Evolutionary conservation across 768 basidiomycete genomes (phyloP).

Genomic region (Lactifluus rugatus): DNA sequence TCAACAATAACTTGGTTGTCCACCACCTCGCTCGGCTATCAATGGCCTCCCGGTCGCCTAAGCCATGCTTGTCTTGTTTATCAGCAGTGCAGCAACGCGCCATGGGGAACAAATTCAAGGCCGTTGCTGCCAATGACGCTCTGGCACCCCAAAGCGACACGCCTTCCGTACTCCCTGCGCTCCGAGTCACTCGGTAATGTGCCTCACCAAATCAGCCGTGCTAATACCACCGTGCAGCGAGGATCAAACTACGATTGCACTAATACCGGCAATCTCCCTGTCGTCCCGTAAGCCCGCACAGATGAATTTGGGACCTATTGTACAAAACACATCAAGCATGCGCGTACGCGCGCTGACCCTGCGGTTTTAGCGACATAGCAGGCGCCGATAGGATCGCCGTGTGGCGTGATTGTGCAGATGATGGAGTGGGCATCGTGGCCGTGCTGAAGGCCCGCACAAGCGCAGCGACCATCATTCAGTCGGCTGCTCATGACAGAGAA

Average conservation of each 20-base stretch:
- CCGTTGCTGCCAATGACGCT: background rate
- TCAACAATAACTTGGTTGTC: background rate
- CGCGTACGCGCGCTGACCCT: background rate
- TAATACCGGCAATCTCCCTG: background rate
- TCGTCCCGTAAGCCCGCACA: background rate
- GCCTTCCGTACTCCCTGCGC: background rate
- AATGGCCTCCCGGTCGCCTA: background rate
- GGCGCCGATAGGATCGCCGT: slow-evolving; percentile 13
- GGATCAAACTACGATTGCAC: slow-evolving; percentile 5
- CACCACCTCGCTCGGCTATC: background rate
- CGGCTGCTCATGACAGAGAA: background rate
- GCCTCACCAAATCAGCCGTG: background rate
- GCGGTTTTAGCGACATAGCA: slow-evolving; percentile 3
- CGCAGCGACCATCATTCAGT: background rate
- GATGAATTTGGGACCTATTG: background rate
- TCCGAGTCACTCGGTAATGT: background rate
- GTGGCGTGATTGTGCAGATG: slow-evolving; percentile 14
- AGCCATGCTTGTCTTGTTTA: background rate
- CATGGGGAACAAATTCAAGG: background rate
- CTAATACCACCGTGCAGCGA: background rate
- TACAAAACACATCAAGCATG: no score
- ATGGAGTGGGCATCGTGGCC: slow-evolving; percentile 2
- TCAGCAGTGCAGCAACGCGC: background rate
- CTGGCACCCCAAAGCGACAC: background rate
- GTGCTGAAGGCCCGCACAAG: background rate